Conservation (phyloP, 129 eudicot species). For the Centaurea solstitialis region DNA sequence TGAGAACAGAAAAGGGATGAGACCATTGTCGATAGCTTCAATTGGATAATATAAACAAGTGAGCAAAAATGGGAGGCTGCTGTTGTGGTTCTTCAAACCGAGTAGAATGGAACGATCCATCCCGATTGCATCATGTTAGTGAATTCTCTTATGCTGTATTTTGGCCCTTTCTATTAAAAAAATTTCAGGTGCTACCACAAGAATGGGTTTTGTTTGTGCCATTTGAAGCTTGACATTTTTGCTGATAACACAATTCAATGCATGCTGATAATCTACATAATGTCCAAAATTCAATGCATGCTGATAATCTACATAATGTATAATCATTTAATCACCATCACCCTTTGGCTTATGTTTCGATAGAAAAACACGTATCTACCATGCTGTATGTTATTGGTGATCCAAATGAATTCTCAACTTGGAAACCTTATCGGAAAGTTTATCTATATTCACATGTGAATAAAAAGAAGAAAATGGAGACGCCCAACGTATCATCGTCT, state of each 20-base stretch:
- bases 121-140: constrained; percentile 70
- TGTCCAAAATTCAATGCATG: constrained; percentile 1
- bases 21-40: constrained; percentile 34
- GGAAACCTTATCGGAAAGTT: background rate
- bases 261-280: background rate
- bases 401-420: background rate
- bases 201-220: background rate
- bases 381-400: background rate
- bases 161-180: background rate
- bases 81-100: constrained; percentile 70
- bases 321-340: background rate
- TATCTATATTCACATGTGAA: background rate
- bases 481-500: too few species aligned
- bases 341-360: background rate
- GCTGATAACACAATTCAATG: background rate
- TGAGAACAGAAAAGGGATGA: constrained; percentile 44
- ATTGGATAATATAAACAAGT: constrained; percentile 40
- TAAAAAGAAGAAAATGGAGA: background rate
- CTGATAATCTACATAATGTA: background rate
- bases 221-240: constrained; percentile 11
- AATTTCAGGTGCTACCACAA: background rate
- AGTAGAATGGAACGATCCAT: constrained; percentile 47
- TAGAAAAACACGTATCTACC: background rate
- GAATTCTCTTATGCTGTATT: constrained; percentile 2
- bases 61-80: constrained; percentile 76